Conservation (phyloP, 169 alveolate genomes). For the Besnoitia besnoiti region DNA sequence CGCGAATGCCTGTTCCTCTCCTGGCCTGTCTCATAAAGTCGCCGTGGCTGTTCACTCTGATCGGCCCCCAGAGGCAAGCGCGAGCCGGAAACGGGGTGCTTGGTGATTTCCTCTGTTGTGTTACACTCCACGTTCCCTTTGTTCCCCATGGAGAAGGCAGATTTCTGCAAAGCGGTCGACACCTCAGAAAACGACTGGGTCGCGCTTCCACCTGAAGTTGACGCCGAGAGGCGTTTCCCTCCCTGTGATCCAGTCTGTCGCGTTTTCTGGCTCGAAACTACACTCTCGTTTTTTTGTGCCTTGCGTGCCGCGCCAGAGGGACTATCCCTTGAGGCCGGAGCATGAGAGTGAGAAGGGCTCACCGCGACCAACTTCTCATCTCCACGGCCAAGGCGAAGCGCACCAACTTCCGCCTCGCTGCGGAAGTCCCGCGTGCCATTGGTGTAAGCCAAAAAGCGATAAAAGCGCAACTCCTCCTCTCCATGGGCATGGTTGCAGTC, state of each 20-base stretch:
- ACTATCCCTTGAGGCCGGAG: not conserved
- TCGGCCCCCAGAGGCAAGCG: too few relatives aligned
- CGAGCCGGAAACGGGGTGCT: too few relatives aligned
- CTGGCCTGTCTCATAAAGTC: too few relatives aligned
- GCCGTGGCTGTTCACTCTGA: too few relatives aligned
- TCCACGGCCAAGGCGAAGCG: not conserved
- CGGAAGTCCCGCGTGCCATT: conserved; percentile 57
- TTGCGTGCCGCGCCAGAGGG: not conserved
- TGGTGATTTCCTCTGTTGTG: too few relatives aligned
- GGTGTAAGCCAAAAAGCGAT: conserved; percentile 39
- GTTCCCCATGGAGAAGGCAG: too few relatives aligned
- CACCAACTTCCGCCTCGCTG: conserved; percentile 48
- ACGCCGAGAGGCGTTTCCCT: too few relatives aligned
- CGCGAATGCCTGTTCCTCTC: too few relatives aligned
- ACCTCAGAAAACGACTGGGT: too few relatives aligned
- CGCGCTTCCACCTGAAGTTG: too few relatives aligned
- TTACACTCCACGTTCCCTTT: too few relatives aligned
- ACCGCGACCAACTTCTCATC: not conserved
- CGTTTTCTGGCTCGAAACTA: not conserved
- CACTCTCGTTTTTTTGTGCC: not conserved
- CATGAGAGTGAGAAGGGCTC: not conserved
- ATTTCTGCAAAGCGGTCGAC: too few relatives aligned
- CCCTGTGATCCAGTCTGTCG: not conserved
- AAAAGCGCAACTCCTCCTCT: conserved; percentile 38
- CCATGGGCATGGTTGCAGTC: conserved; percentile 63